These are phyloP conservation scores for Ustilago bromivora DNA, from an alignment of 1,284 basidiomycete species.

Conservation along the genomic window DNA sequence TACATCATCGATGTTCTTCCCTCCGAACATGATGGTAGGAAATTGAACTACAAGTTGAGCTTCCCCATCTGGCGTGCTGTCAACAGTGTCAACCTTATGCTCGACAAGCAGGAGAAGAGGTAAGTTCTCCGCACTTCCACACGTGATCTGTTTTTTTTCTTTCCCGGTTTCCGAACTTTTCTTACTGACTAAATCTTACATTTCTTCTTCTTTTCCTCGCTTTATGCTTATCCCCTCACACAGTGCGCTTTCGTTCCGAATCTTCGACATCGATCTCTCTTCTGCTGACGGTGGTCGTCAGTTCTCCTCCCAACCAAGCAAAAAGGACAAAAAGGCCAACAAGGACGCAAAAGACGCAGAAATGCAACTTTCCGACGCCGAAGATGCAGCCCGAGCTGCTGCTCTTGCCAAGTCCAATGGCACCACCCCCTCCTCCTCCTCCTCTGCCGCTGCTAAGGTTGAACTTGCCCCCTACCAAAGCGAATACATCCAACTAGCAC, in stretches of 20 bases:
- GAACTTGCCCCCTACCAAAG: conserved; percentile 60
- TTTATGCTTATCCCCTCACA: not conserved
- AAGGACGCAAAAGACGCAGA: conserved; percentile 29
- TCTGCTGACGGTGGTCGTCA: conserved; percentile 61
- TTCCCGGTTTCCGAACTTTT: conserved; percentile 15
- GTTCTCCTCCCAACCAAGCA: conserved; percentile 49
- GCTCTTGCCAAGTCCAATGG: conserved; percentile 16
- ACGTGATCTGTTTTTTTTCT: not conserved
- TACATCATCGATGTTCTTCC: conserved; percentile 63
- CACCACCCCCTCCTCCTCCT: conserved; percentile 9
- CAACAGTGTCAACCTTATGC: conserved; percentile 67
- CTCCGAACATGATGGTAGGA: conserved; percentile 51
- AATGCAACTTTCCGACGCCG: conserved; percentile 29
- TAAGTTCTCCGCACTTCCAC: conserved; percentile 23
- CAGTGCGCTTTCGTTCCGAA: conserved; percentile 63
- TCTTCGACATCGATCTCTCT: conserved; percentile 65
- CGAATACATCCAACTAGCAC: conserved; percentile 65
- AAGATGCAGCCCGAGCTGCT: conserved; percentile 47
- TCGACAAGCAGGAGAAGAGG: conserved; percentile 69
- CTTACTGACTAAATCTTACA: conserved; percentile 28
- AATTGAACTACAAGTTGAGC: conserved; percentile 52
- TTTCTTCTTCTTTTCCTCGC: conserved; percentile 4
- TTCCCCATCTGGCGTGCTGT: conserved; percentile 67
- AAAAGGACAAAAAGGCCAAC: conserved; percentile 27
- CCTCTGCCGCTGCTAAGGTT: conserved; percentile 27